Conservation (phyloP, 768 basidiomycete species). For the Phylloporus sp. region DNA sequence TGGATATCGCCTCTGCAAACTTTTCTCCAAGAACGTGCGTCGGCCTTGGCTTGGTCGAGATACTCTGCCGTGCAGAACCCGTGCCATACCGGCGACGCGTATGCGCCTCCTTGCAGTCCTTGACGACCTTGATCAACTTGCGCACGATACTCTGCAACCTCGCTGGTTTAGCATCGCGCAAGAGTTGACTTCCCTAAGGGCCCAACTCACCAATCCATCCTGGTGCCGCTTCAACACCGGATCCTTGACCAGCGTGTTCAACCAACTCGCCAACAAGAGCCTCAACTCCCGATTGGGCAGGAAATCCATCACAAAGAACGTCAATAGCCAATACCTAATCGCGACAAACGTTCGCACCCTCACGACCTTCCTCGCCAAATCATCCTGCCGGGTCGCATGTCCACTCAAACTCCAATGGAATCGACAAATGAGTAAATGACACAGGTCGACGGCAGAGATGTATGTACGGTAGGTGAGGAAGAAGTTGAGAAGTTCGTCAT, state of each 20-base stretch:
- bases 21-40: slow-evolving; percentile 55
- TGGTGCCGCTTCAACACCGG: slow-evolving; percentile 59
- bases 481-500: slow-evolving; percentile 83
- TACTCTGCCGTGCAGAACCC: slow-evolving; percentile 28
- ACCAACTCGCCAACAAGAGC: slow-evolving; percentile 66
- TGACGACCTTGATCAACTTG: slow-evolving; percentile 76
- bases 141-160: slow-evolving; percentile 64
- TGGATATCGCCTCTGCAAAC: slow-evolving; percentile 53
- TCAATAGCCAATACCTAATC: slow-evolving; percentile 84
- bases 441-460: slow-evolving; percentile 71
- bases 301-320: slow-evolving; percentile 88
- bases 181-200: background rate
- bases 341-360: slow-evolving; percentile 88
- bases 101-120: slow-evolving; percentile 72
- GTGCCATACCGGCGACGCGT: slow-evolving; percentile 35
- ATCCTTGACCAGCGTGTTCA: slow-evolving; percentile 72
- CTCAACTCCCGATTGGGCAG: slow-evolving; percentile 75
- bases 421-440: slow-evolving; percentile 75
- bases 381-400: slow-evolving; percentile 44
- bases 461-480: slow-evolving; percentile 91
- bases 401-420: slow-evolving; percentile 80
- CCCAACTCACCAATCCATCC: slow-evolving; percentile 65
- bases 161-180: slow-evolving; percentile 4
- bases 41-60: slow-evolving; percentile 31
- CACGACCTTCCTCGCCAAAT: slow-evolving; percentile 68